A percentile compares a stretch with the other conserved stretches of the same genome.
Conservation (phyloP, 202 grass and related monocot species). For the Schoenoplectus triqueter region DNA sequence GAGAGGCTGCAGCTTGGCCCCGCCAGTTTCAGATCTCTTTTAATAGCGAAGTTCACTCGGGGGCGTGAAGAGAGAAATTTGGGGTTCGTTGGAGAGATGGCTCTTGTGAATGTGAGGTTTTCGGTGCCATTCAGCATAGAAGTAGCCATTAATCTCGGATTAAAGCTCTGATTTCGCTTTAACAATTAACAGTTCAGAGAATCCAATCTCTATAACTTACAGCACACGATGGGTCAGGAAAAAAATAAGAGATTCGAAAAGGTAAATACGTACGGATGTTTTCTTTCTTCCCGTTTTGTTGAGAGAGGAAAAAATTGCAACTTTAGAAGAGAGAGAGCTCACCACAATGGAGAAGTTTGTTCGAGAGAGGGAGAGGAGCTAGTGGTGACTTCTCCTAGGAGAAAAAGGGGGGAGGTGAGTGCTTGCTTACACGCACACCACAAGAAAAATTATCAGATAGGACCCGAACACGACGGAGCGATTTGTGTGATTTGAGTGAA, state of each 20-base stretch:
- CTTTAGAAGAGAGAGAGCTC: conserved; percentile 18
- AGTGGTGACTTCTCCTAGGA: background rate
- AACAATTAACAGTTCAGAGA: background rate
- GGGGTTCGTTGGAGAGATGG: conserved; percentile 42
- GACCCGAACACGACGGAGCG: background rate
- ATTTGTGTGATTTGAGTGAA: conserved; percentile 21
- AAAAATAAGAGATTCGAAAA: no score
- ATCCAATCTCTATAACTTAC: conserved; percentile 34
- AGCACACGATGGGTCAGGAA: conserved; percentile 3
- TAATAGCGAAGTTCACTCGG: conserved; percentile 27
- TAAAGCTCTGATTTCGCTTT: background rate
- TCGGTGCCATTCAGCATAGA: conserved; percentile 52
- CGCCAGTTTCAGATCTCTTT: conserved; percentile 22
- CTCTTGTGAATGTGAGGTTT: conserved; percentile 39
- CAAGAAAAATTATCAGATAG: conserved; percentile 38
- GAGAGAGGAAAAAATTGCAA: conserved; percentile 25
- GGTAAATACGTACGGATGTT: background rate
- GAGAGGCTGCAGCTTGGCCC: conserved; percentile 54
- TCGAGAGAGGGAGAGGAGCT: conserved; percentile 3
- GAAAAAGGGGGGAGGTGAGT: background rate
- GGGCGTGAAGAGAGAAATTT: conserved; percentile 44
- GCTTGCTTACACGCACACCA: background rate
- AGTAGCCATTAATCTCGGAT: conserved; percentile 47
- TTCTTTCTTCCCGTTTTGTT: conserved; percentile 14
- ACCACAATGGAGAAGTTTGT: background rate